These are phyloP conservation scores for Hippophae tibetana DNA, from an alignment of 306 rosid genomes.

Conservation along the genomic window DNA sequence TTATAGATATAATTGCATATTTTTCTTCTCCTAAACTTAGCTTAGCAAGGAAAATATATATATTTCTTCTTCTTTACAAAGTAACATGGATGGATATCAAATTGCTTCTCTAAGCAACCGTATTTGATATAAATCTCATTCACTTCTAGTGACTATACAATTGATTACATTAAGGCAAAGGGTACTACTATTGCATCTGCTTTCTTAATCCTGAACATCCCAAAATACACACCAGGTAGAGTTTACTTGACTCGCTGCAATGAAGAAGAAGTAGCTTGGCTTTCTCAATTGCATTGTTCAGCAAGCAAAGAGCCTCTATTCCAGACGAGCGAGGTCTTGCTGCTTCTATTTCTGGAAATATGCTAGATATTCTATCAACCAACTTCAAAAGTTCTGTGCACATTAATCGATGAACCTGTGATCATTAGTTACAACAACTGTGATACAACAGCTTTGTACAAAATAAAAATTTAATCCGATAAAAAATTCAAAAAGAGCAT, in stretches of 20 bases:
- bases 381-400: conserved; percentile 51
- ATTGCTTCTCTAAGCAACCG: no score
- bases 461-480: conserved; percentile 12
- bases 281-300: conserved; percentile 38
- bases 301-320: conserved; percentile 46
- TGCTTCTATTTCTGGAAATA: conserved; percentile 61
- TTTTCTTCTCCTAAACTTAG: background rate
- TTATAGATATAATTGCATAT: background rate
- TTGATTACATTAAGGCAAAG: background rate
- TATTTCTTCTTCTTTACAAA: no score
- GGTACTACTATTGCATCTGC: conserved; percentile 1
- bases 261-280: conserved; percentile 47
- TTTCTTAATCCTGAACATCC: conserved; percentile 14
- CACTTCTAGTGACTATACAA: background rate
- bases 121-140: no score
- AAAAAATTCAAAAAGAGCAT: conserved; percentile 2
- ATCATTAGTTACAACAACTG: conserved; percentile 20
- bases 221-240: conserved; percentile 63
- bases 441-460: conserved; percentile 6
- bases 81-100: no score
- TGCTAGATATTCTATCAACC: conserved; percentile 36
- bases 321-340: conserved; percentile 78
- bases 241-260: conserved; percentile 70
- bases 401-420: conserved; percentile 59
- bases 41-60: no score